These are phyloP conservation scores for Gloeopeniophorella convolvens DNA, from an alignment of 768 basidiomycete genomes.

Conservation along the genomic window DNA sequence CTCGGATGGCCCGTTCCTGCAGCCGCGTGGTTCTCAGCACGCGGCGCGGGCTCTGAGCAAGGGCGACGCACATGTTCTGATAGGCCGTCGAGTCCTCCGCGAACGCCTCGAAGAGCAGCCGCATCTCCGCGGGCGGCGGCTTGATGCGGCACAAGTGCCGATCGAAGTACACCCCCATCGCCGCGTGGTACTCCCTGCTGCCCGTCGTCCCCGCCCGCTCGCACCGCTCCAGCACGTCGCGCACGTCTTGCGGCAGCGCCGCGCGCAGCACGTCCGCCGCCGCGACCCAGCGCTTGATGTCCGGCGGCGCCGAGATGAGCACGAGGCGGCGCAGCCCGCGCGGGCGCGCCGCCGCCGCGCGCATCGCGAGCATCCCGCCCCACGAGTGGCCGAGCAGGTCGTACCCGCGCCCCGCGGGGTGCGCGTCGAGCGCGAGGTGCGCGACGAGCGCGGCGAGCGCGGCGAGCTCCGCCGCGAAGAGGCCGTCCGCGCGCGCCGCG, in stretches of 20 bases:
- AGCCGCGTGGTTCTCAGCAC: too few species aligned
- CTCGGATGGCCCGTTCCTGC: neutral
- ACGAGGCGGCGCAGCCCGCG: constrained; percentile 30
- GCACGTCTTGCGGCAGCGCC: constrained; percentile 29
- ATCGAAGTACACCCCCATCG: neutral
- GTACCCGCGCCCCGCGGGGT: constrained; percentile 32
- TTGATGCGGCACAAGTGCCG: constrained; percentile 9
- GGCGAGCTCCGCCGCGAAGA: constrained; percentile 49
- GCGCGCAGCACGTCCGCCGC: constrained; percentile 22
- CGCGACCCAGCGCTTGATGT: constrained; percentile 26
- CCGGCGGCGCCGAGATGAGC: constrained; percentile 25
- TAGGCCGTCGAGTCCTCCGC: neutral
- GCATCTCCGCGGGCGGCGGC: neutral
- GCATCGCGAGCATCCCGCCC: constrained; percentile 41
- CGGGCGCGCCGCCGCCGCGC: constrained; percentile 24
- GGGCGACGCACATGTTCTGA: neutral
- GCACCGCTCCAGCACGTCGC: constrained; percentile 27
- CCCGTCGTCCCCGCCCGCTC: constrained; percentile 28
- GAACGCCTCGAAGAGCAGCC: too few species aligned
- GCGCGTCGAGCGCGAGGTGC: constrained; percentile 26
- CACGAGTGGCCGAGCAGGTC: constrained; percentile 22
- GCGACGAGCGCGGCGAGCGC: too few species aligned
- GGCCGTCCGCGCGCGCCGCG: too few species aligned
- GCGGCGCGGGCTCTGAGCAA: too few species aligned
- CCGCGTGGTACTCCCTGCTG: constrained; percentile 13